Evolutionary conservation across 768 basidiomycete species (phyloP), one percentile per base, ranked within the genome.

Genomic region (Cubamyces lactineus): DNA sequence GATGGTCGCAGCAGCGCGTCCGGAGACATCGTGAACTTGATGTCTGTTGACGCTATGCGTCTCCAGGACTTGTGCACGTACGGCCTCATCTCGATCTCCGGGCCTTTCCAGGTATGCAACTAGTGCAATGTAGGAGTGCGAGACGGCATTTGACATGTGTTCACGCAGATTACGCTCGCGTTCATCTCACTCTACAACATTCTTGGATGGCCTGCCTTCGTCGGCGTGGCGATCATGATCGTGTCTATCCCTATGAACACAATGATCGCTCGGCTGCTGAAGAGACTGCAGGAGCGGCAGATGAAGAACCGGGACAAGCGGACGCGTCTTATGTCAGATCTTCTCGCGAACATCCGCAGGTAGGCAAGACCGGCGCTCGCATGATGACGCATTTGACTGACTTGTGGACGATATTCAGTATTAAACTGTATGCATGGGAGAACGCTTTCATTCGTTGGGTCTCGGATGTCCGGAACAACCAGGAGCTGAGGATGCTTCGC

Each of bases 391-490:
- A 8, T n/a, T 42, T 9, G 39, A 9, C 46, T 30, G 5, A 43
- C 39, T 21, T 28, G 28, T 28, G 17, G 13, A 43, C 5, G n/a
- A n/a, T 24, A 2, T n/a, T 12, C 61, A 92, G 91, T 65, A 92
- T 95, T 72, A 94, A 95, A 71, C 76, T 95, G 4, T 96, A 96
- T 73, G 92, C 91, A 2, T 98, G 96, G 96, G 96, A 98, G 76
- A 85, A 88, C 67, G 89, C 92, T 3, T 98, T 98, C 70, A 82
- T 92, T 28, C 81, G 87, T 52, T 87, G 86, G 57, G 82, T 98
- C 30, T 75, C 88, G n/a, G 80, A 84, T 21, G 89, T 95, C 2
- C 81, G 94, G 45, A 94, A 96, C 70, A 84, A 92, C 59, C 78
- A 86, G 66, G 95, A 96, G 72, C 72, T 98, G 50, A 86, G 80